Conservation (phyloP, 495 filamentous ascomycete species). For the Lichina pygmaea region DNA sequence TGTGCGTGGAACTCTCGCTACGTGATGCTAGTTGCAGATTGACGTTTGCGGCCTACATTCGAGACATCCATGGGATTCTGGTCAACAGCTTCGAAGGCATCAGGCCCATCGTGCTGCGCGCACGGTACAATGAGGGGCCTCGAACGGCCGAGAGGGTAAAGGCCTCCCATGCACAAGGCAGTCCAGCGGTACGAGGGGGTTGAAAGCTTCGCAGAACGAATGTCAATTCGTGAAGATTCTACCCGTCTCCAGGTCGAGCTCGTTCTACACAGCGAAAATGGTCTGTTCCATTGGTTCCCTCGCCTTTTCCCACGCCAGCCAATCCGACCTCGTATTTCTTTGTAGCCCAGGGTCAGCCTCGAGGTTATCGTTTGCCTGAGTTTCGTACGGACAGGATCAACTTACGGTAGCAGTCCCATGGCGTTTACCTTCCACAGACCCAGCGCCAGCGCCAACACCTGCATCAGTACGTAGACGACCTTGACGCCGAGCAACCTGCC, state of each 20-base stretch:
- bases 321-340: slow-evolving; percentile 81
- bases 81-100: too few relatives aligned
- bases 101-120: too few relatives aligned
- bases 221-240: too few relatives aligned
- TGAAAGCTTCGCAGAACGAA: too few relatives aligned
- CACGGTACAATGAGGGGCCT: too few relatives aligned
- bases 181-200: too few relatives aligned
- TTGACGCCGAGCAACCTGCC: slow-evolving; percentile 52
- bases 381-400: slow-evolving; percentile 5
- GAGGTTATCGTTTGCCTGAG: background rate
- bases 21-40: too few relatives aligned
- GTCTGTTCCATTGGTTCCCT: slow-evolving; percentile 38
- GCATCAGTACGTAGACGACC: slow-evolving; percentile 62
- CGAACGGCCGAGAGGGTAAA: too few relatives aligned
- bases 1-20: too few relatives aligned
- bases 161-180: too few relatives aligned
- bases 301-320: slow-evolving; percentile 80
- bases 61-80: too few relatives aligned
- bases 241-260: background rate
- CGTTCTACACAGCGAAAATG: background rate
- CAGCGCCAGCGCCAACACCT: slow-evolving; percentile 53
- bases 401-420: slow-evolving; percentile 87
- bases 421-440: slow-evolving; percentile 92
- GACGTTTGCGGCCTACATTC: too few relatives aligned
- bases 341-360: background rate